Conservation (phyloP, 2,329 filamentous ascomycete genomes). For the Daldinia eschscholtzii region DNA sequence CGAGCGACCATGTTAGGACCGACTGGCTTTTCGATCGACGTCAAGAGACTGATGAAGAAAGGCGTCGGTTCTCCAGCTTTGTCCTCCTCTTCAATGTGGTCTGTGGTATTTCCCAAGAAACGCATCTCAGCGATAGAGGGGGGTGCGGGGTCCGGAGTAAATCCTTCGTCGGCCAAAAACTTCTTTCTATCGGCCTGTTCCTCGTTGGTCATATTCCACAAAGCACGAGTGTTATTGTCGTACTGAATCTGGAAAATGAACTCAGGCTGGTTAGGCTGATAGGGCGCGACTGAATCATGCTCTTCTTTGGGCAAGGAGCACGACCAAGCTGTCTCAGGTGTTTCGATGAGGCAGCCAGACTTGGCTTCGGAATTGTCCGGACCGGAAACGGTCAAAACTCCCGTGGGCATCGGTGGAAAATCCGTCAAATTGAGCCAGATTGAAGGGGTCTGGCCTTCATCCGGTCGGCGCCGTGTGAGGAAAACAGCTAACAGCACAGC, state of each 20-base stretch:
- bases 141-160: constrained; percentile 67
- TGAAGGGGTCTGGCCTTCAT: constrained; percentile 54
- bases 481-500: constrained; percentile 70
- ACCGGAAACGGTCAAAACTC: constrained; percentile 81
- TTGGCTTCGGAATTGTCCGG: constrained; percentile 74
- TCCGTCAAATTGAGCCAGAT: constrained; percentile 87
- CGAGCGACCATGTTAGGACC: constrained; percentile 50
- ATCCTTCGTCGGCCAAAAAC: constrained; percentile 50
- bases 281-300: constrained; percentile 73
- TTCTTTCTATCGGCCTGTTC: constrained; percentile 28
- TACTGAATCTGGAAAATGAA: constrained; percentile 84
- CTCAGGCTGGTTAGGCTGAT: constrained; percentile 76
- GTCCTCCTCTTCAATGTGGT: constrained; percentile 72
- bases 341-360: constrained; percentile 72
- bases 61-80: constrained; percentile 90
- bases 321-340: constrained; percentile 80
- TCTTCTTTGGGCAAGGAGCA: constrained; percentile 85
- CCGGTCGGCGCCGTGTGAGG: constrained; percentile 59
- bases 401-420: constrained; percentile 88
- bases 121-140: constrained; percentile 77
- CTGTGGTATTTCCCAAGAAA: constrained; percentile 89
- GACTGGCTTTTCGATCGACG: constrained; percentile 46
- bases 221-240: constrained; percentile 68
- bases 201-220: constrained; percentile 63
- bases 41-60: constrained; percentile 78